A percentile compares a stretch with the other conserved stretches of the same genome.
These are phyloP conservation scores for Trifolium subterraneum DNA, from an alignment of 306 rosid genomes.

Conservation along the genomic window DNA sequence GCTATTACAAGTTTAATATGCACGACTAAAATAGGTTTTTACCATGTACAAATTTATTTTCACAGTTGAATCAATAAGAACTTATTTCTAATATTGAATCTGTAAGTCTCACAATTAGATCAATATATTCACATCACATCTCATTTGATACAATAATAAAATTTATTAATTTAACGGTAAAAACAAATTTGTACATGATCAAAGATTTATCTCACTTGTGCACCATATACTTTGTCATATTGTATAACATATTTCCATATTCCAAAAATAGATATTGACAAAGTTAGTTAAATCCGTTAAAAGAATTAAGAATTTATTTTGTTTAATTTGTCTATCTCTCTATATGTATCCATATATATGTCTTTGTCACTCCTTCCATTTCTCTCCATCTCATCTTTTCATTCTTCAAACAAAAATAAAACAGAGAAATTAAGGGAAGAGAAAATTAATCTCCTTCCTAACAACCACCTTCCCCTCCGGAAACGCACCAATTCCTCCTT, in stretches of 20 bases:
- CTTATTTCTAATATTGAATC: too few relatives aligned
- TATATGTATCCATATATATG: neutral
- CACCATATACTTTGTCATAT: too few relatives aligned
- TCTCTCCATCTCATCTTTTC: constrained; percentile 53
- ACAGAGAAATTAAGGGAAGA: constrained; percentile 45
- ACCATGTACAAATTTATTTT: too few relatives aligned
- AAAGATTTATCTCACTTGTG: too few relatives aligned
- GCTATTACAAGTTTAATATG: too few relatives aligned
- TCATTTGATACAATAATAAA: too few relatives aligned
- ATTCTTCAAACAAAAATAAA: constrained; percentile 15
- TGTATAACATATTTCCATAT: neutral
- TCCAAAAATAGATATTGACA: neutral
- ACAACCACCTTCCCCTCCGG: constrained; percentile 66
- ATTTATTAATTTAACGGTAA: too few relatives aligned
- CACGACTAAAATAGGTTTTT: too few relatives aligned
- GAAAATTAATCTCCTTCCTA: constrained; percentile 33
- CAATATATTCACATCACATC: too few relatives aligned
- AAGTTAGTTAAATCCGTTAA: neutral
- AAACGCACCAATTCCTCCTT: constrained; percentile 65
- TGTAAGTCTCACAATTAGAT: too few relatives aligned
- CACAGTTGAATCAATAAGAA: too few relatives aligned
- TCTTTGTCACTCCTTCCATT: constrained; percentile 50
- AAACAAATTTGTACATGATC: too few relatives aligned
- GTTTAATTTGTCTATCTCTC: neutral
- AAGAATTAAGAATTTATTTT: neutral